Evolutionary conservation across 1,139 yeast species (phyloP).

Genomic region (Pichia sp.): DNA sequence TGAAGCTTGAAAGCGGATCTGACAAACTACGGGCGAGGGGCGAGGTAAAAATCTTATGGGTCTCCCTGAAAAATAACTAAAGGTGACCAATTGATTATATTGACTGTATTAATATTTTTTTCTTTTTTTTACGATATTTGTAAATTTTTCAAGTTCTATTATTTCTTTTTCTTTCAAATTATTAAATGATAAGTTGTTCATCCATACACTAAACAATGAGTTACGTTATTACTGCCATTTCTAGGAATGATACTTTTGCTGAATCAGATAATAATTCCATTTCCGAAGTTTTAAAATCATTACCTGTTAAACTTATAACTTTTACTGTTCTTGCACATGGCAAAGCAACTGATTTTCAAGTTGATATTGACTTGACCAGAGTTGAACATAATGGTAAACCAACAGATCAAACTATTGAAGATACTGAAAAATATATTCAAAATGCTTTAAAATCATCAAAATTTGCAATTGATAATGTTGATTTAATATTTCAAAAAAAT

Average conservation of each 20-base stretch:
- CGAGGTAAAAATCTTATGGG: too few species aligned
- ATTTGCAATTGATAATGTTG: conserved; percentile 28
- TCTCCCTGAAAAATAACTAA: too few species aligned
- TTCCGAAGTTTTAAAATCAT: conserved; percentile 21
- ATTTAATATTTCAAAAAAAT: conserved; percentile 41
- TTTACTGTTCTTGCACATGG: conserved; percentile 26
- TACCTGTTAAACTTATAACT: conserved; percentile 26
- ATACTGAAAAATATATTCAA: conserved; percentile 22
- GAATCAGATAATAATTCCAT: conserved; percentile 18
- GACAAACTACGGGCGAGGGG: too few species aligned
- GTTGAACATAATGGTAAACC: conserved; percentile 6
- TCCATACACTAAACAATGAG: conserved; percentile 15
- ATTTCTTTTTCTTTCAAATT: too few species aligned
- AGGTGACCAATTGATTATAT: too few species aligned
- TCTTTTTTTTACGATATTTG: too few species aligned
- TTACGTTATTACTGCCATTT: conserved; percentile 28
- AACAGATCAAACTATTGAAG: conserved; percentile 11
- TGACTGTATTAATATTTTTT: too few species aligned
- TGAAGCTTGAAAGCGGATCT: too few species aligned
- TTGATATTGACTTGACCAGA: conserved; percentile 21
- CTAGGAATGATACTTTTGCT: conserved; percentile 18
- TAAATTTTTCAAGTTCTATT: too few species aligned
- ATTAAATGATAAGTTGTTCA: too few species aligned
- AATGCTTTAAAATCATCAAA: conserved; percentile 22
- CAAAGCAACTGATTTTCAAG: conserved; percentile 31